Evolutionary conservation across 495 filamentous ascomycete genomes (phyloP).

Genomic region (Podospora appendiculata): DNA sequence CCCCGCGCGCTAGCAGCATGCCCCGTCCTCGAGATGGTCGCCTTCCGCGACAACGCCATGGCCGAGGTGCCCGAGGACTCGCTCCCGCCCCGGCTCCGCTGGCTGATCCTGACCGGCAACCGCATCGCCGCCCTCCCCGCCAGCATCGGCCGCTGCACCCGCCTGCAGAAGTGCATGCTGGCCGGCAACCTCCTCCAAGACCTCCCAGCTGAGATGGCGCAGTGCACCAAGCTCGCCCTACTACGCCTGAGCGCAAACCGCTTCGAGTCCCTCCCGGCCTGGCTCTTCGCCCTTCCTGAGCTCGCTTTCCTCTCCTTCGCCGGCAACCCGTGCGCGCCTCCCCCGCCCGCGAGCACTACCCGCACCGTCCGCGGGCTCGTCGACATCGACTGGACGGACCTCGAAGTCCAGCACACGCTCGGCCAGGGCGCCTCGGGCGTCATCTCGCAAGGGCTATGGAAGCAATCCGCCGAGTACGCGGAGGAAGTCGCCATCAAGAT

Average conservation of each 20-base stretch:
- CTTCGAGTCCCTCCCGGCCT: slow-evolving; percentile 25
- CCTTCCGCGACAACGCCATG: slow-evolving; percentile 39
- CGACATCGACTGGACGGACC: slow-evolving; percentile 29
- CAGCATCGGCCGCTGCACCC: slow-evolving; percentile 30
- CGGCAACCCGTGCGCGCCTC: slow-evolving; percentile 32
- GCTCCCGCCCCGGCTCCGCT: slow-evolving; percentile 31
- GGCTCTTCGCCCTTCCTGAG: slow-evolving; percentile 34
- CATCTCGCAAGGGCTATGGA: slow-evolving; percentile 29
- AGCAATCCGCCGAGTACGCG: slow-evolving; percentile 13
- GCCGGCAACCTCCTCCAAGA: slow-evolving; percentile 28
- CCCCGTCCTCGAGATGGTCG: slow-evolving; percentile 35
- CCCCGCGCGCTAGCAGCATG: slow-evolving; percentile 31
- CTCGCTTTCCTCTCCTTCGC: slow-evolving; percentile 40
- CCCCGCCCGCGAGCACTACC: slow-evolving; percentile 7
- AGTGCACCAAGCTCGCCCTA: slow-evolving; percentile 32
- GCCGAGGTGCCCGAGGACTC: slow-evolving; percentile 29
- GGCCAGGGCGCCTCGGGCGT: slow-evolving; percentile 30
- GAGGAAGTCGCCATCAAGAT: slow-evolving; percentile 39
- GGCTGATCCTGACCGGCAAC: slow-evolving; percentile 40
- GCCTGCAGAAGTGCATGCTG: slow-evolving; percentile 37
- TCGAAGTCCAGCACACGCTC: slow-evolving; percentile 25
- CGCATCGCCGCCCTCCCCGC: slow-evolving; percentile 23
- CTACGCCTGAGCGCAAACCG: slow-evolving; percentile 34
- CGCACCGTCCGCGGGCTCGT: slow-evolving; percentile 16
- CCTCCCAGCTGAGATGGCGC: slow-evolving; percentile 31